Evolutionary conservation across 164 flowering plant genomes (phyloP), one percentile per base, ranked within the genome.

Genomic region (Warburgia ugandensis): DNA sequence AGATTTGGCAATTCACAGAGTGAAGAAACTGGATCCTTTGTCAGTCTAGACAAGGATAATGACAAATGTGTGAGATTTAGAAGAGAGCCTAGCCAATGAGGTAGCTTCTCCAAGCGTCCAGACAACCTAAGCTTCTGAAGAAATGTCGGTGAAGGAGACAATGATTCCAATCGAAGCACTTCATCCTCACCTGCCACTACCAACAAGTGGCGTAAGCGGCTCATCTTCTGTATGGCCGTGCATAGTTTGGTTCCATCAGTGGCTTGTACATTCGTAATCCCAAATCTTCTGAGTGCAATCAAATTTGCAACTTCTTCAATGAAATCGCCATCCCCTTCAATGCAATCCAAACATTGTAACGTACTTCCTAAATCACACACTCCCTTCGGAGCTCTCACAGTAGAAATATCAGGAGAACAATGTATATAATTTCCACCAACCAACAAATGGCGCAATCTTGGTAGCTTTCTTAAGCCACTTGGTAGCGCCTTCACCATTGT

Each of bases 1-100:
- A 71, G 62, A 36, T 54, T 44, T 5, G 58, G 49, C 50, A 54
- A 21, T 1, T 2, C 19, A 6, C 12, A n/a, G 28, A 38, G 36
- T 17, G 19, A 22, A 36, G 43, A 14, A 50, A 50, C 30, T 10
- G 28, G 28, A 12, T 36, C 43, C 12, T 28, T 10, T 12, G 4
- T 39, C 3, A 52, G 6, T 9, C 32, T 3, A 16, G 56, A 39
- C 6, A 22, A 17, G 7, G 9, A 14, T 36, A 52, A 37, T 10
- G 13, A 28, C 35, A 52, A 29, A 40, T 38, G 14, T 1, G 26
- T 8, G 22, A 28, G 56, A 36, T 52, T 16, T 13, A 1, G 23
- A 16, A 52, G 46, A 2, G 6, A 6, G n/a, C 23, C 9, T 23
- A 45, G 10, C 50, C 59, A 55, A 2, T 4, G n/a, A 26, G 59